Base-by-base conservation (phyloP, 345 rosid species). In the Sonneratia alba region DNA sequence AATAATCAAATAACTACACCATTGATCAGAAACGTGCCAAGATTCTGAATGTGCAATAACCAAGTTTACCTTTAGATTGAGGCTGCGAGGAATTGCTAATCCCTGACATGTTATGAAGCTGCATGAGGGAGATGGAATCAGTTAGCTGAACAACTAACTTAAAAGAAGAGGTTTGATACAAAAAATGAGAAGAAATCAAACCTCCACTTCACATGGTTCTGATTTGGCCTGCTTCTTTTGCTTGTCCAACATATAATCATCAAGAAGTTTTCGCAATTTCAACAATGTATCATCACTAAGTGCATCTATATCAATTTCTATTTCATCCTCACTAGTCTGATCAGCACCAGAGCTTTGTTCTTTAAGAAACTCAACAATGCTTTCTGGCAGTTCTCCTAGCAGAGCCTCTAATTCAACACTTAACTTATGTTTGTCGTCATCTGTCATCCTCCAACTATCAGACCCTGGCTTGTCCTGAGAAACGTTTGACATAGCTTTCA, bases 131-230 rank as follows among this genome's bases (percentile, higher is more conserved):
- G 72, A 77, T 47, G 73, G 13, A 53, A 69, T 81, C 74, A 82
- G 78, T 36, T 34, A 72, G 53, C 32, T 34, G 76, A 18, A 8
- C 21, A 70, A 65, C 32, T 65, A 48, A 37, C 16, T 21, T 18
- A 18, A 37, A 56, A 11, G 51, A 47, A 19, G 27, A 62, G 12
- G 18, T 34, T 34, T 62, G 4, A 62, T 16, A 38, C 36, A 68
- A 32, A 36, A 22, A 14, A 74, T 11, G 14, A 13, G 62, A 34
- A 72, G 36, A 74, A 70, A 66, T 36, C 37, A n/a, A 80, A 94
- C 98, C 96, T 89, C 95, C 80, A 87, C 84, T 83, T 87, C 96
- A 75, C 93, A 84, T 73, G 83, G 83, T 77, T 86, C 90, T 61
- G 84, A 75, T 79, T 85, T 85, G 49, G 73, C 70, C 78, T 73